Evolutionary conservation across 1,284 basidiomycete species (phyloP).

Genomic region (Austroboletus olivaceoglutinosus): DNA sequence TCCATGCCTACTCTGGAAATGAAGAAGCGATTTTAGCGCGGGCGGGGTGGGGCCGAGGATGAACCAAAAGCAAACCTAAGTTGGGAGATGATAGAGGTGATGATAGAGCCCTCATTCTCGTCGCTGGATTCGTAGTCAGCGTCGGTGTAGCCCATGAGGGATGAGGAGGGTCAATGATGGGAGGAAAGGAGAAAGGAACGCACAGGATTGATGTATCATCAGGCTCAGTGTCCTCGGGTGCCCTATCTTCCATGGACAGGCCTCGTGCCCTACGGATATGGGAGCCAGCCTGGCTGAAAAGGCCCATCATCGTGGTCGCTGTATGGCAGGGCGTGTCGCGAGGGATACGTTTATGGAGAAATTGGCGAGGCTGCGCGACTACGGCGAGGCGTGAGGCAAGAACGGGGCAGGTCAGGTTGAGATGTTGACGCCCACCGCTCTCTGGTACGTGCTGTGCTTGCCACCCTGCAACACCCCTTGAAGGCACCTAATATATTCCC

Average conservation of each 20-base stretch:
- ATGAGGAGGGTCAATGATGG: slow-evolving; percentile 22
- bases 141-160: slow-evolving; percentile 31
- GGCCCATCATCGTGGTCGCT: slow-evolving; percentile 72
- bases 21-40: slow-evolving; percentile 5
- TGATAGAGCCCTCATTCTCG: slow-evolving; percentile 80
- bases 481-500: neutral
- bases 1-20: slow-evolving; percentile 86
- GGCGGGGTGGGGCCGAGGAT: neutral
- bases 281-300: slow-evolving; percentile 68
- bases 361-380: slow-evolving; percentile 17
- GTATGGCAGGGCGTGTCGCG: slow-evolving; percentile 3
- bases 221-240: slow-evolving; percentile 74
- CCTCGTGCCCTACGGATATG: slow-evolving; percentile 61
- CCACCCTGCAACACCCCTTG: neutral
- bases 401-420: neutral
- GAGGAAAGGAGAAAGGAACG: slow-evolving; percentile 31
- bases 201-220: slow-evolving; percentile 84
- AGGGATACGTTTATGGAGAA: neutral
- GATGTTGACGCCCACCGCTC: too few relatives aligned
- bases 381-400: slow-evolving; percentile 22
- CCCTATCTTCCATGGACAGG: slow-evolving; percentile 60
- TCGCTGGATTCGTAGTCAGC: slow-evolving; percentile 45
- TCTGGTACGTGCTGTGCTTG: slow-evolving; percentile 10
- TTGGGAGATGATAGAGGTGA: slow-evolving; percentile 79
- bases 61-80: slow-evolving; percentile 57